Evolutionary conservation across 805 yeast species (phyloP).

Genomic region (Candida parachauliodes): DNA sequence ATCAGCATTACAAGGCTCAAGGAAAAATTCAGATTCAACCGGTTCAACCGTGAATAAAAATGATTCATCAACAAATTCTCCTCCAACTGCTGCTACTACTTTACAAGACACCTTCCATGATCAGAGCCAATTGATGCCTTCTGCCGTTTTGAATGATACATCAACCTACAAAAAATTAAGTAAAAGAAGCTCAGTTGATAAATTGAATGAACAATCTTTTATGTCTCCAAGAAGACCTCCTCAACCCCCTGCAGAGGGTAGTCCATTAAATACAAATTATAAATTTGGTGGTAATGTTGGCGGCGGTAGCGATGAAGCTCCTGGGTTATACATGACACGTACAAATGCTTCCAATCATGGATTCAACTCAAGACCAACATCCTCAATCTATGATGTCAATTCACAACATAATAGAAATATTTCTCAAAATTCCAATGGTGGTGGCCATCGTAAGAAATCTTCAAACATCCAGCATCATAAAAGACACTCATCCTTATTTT

Average conservation of each 20-base stretch:
- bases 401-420: constrained; percentile 38
- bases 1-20: constrained; percentile 14
- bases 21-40: constrained; percentile 22
- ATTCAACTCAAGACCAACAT: constrained; percentile 39
- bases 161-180: constrained; percentile 7
- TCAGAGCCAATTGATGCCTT: constrained; percentile 35
- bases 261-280: constrained; percentile 23
- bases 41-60: constrained; percentile 4
- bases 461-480: constrained; percentile 41
- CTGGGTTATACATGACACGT: constrained; percentile 18
- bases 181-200: constrained; percentile 50
- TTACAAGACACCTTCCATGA: constrained; percentile 7
- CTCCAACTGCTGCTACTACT: constrained; percentile 7
- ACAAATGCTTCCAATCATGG: constrained; percentile 19
- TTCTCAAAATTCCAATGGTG: constrained; percentile 36
- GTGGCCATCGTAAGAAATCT: constrained; percentile 24
- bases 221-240: constrained; percentile 74
- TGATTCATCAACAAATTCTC: constrained; percentile 4
- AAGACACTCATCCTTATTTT: constrained; percentile 59
- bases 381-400: constrained; percentile 49
- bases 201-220: constrained; percentile 27
- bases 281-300: constrained; percentile 33
- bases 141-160: constrained; percentile 23
- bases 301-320: constrained; percentile 12
- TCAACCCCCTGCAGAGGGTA: constrained; percentile 36